These are phyloP conservation scores for Raphanus hybrid DNA, from an alignment of 441 rosid genomes.

Conservation along the genomic window DNA sequence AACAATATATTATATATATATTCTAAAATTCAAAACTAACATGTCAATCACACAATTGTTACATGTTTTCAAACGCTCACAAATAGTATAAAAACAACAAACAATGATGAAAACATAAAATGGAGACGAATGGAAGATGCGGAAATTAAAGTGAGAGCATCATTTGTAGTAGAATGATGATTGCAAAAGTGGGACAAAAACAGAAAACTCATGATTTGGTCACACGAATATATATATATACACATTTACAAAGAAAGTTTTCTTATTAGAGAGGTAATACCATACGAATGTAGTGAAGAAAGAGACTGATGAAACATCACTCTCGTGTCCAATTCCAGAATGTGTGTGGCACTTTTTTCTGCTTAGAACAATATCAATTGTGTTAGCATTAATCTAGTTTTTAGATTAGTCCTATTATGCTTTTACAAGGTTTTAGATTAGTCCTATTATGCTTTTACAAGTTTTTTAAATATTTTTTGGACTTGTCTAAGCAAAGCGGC, in stretches of 20 bases:
- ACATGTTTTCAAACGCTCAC: constrained; percentile 22
- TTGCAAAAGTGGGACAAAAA: constrained; percentile 41
- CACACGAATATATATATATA: constrained; percentile 21
- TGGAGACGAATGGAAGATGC: constrained; percentile 26
- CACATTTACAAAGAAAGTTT: constrained; percentile 19
- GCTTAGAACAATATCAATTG: too few species aligned
- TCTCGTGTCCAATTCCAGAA: constrained; percentile 18
- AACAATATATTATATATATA: not conserved
- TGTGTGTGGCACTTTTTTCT: constrained; percentile 21
- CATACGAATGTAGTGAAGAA: constrained; percentile 25
- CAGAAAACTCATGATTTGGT: constrained; percentile 43
- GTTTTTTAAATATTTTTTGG: too few species aligned
- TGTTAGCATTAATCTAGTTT: too few species aligned
- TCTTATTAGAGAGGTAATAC: constrained; percentile 24
- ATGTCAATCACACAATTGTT: constrained; percentile 4
- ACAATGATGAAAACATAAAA: constrained; percentile 1
- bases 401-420: too few species aligned
- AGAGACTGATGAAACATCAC: constrained; percentile 37
- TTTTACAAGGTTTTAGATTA: too few species aligned
- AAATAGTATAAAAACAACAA: constrained; percentile 1
- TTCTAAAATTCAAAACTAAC: constrained; percentile 17
- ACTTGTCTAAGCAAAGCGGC: too few species aligned
- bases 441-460: too few species aligned
- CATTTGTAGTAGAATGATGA: constrained; percentile 42
- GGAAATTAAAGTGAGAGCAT: constrained; percentile 35